Evolutionary conservation across 139 green algal genomes (phyloP).

Genomic region (Coelastrella sp.): DNA sequence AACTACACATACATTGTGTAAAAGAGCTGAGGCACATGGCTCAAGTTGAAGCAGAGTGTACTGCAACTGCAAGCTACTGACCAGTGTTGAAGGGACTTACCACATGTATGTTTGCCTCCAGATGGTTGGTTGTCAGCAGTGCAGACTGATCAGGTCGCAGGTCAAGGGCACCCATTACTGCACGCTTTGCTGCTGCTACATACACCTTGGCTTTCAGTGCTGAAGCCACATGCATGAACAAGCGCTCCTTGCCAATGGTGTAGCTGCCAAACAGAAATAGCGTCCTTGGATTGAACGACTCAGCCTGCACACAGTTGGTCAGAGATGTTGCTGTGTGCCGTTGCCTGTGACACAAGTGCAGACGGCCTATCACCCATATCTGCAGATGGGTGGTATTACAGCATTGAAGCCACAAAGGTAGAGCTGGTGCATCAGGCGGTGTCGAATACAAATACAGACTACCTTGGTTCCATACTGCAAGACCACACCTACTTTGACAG

Average conservation of each 20-base stretch:
- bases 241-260: conserved; percentile 85
- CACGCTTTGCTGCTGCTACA: conserved; percentile 66
- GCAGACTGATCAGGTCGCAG: conserved; percentile 64
- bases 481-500: conserved; percentile 65
- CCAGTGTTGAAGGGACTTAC: conserved; percentile 52
- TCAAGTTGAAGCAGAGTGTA: too few species aligned
- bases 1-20: too few species aligned
- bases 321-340: too few species aligned
- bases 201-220: conserved; percentile 44
- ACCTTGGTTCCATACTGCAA: too few species aligned
- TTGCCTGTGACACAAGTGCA: too few species aligned
- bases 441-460: too few species aligned
- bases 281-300: conserved; percentile 85
- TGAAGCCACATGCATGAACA: conserved; percentile 70
- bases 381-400: too few species aligned
- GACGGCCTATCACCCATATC: too few species aligned
- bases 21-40: too few species aligned
- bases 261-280: conserved; percentile 91
- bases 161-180: conserved; percentile 71
- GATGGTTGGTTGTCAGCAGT: conserved; percentile 86
- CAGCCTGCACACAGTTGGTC: conserved; percentile 54
- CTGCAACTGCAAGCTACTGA: too few species aligned
- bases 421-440: too few species aligned
- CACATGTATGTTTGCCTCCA: conserved; percentile 87
- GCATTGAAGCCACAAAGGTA: too few species aligned